Evolutionary conservation across 805 yeast species (phyloP).

Genomic region (Kurtzmaniella cleridarum): DNA sequence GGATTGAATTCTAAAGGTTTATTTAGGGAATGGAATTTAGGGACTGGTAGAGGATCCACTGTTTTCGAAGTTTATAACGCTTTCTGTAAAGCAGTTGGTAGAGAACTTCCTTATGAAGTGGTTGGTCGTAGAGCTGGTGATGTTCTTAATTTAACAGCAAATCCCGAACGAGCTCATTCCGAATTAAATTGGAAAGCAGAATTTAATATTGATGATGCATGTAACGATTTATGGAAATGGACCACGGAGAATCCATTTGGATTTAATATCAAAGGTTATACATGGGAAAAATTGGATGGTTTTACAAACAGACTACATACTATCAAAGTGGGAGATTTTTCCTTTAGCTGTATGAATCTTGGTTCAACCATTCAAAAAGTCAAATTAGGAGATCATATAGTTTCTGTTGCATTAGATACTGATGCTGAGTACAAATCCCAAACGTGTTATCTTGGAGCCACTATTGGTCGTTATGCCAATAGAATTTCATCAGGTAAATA

Average conservation of each 20-base stretch:
- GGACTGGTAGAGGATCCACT: constrained; percentile 76
- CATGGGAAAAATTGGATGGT: constrained; percentile 20
- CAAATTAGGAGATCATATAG: constrained; percentile 30
- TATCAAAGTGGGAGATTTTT: constrained; percentile 23
- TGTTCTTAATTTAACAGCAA: constrained; percentile 69
- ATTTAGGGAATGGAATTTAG: constrained; percentile 77
- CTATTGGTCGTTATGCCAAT: constrained; percentile 63
- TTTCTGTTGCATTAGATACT: constrained; percentile 35
- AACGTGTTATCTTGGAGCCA: constrained; percentile 53
- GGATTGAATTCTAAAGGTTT: constrained; percentile 23
- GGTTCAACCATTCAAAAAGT: constrained; percentile 49
- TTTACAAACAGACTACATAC: constrained; percentile 33
- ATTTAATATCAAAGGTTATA: constrained; percentile 30
- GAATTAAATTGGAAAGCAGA: constrained; percentile 66
- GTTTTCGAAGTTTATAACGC: constrained; percentile 67
- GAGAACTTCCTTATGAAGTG: constrained; percentile 59
- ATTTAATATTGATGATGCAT: constrained; percentile 54
- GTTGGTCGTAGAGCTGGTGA: constrained; percentile 70
- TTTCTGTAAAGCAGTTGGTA: constrained; percentile 61
- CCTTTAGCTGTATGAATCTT: constrained; percentile 41
- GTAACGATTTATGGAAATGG: constrained; percentile 77
- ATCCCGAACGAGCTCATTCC: constrained; percentile 56
- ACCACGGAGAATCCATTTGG: constrained; percentile 64
- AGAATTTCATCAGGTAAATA: constrained; percentile 45
- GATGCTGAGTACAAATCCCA: constrained; percentile 23